Evolutionary conservation across 176 grass and related monocot genomes (phyloP).

Genomic region (Puya raimondii): DNA sequence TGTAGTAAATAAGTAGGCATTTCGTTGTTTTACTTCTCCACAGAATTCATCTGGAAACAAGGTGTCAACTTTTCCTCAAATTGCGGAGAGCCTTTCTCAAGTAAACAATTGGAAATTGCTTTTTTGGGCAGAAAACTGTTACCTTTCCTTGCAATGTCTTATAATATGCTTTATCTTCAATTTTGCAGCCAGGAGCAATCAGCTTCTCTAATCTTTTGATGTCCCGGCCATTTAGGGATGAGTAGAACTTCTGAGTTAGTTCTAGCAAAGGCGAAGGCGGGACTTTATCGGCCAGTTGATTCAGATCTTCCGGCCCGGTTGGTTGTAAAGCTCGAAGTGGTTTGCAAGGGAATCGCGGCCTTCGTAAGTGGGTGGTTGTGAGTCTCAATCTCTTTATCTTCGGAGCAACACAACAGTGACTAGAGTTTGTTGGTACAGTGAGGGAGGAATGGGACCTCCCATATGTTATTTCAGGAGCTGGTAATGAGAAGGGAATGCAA

Average conservation of each 20-base stretch:
- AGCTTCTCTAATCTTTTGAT: conserved; percentile 40
- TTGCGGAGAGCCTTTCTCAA: too few species aligned
- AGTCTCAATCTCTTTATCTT: background rate
- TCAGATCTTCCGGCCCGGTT: conserved; percentile 1
- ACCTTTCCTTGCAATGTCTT: conserved; percentile 62
- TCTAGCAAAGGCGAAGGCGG: conserved; percentile 27
- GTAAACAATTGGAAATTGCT: too few species aligned
- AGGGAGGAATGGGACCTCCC: background rate
- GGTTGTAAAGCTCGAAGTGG: conserved; percentile 14
- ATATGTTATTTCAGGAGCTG: background rate
- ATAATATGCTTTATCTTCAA: conserved; percentile 48
- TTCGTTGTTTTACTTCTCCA: too few species aligned
- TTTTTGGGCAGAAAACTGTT: background rate
- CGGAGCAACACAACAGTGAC: background rate
- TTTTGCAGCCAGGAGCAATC: conserved; percentile 41
- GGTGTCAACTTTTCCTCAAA: too few species aligned
- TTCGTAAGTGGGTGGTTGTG: background rate
- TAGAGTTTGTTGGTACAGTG: background rate
- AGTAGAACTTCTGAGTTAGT: conserved; percentile 51
- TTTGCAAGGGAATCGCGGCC: conserved; percentile 10
- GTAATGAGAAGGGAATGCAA: background rate
- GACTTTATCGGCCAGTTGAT: conserved; percentile 14
- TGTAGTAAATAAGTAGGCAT: too few species aligned
- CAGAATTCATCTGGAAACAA: too few species aligned
- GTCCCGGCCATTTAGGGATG: conserved; percentile 55